phyloP scores from a whole-genome alignment of 176 grass and related monocot genomes.

The Juncus inflexus region DNA sequence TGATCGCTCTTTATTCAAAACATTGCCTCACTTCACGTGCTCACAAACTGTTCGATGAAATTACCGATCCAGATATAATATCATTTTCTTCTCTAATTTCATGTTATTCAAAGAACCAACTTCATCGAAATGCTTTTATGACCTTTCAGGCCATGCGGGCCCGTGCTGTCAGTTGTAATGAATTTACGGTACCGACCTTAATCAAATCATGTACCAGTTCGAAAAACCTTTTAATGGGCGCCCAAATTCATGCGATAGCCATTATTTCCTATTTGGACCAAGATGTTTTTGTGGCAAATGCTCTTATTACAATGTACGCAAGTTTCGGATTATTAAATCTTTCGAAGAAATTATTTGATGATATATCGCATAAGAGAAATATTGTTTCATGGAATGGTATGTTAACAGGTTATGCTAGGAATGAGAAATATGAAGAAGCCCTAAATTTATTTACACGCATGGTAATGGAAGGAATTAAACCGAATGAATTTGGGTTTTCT shows the following conservation, averaged over 20 bases:
- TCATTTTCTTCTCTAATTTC: constrained; percentile 83
- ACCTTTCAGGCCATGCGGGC: constrained; percentile 50
- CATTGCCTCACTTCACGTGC: constrained; percentile 42
- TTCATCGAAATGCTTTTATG: constrained; percentile 41
- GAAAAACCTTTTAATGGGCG: constrained; percentile 34
- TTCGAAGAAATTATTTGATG: constrained; percentile 56
- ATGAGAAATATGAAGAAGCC: constrained; percentile 50
- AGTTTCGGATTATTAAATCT: constrained; percentile 44
- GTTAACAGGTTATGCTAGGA: constrained; percentile 62
- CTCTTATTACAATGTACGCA: constrained; percentile 65
- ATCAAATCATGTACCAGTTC: constrained; percentile 47
- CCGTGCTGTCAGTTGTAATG: constrained; percentile 47
- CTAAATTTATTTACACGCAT: constrained; percentile 52
- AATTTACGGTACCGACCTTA: constrained; percentile 67
- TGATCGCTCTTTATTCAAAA: constrained; percentile 51
- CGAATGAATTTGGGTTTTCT: constrained; percentile 67
- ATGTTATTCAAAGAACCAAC: constrained; percentile 52
- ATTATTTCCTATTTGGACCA: constrained; percentile 37
- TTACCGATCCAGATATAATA: constrained; percentile 44
- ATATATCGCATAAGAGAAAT: constrained; percentile 32
- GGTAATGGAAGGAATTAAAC: constrained; percentile 37
- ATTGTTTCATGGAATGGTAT: constrained; percentile 70
- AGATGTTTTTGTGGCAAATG: constrained; percentile 63
- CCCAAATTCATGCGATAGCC: constrained; percentile 58
- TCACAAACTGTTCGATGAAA: constrained; percentile 80